Evolutionary conservation across 179 eudicot genomes (phyloP).

Genomic region (Sideroxylon spinosum): DNA sequence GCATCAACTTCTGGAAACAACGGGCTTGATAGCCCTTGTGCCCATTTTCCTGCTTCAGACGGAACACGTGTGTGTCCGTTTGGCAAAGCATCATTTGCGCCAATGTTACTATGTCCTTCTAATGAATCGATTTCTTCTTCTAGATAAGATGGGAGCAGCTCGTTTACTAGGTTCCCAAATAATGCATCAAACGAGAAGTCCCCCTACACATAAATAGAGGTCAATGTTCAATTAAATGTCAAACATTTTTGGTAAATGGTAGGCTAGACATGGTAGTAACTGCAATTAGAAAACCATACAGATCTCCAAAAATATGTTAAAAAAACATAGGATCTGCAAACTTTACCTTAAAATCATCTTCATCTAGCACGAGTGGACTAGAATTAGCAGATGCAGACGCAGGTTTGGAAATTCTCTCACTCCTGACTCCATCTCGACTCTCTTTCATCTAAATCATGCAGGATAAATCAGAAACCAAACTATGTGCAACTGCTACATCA

Average conservation of each 20-base stretch:
- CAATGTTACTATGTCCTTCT: slow-evolving; percentile 51
- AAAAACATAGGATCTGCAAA: not conserved
- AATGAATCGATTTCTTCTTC: slow-evolving; percentile 60
- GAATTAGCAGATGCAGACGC: slow-evolving; percentile 42
- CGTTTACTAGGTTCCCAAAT: slow-evolving; percentile 89
- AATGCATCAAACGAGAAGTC: slow-evolving; percentile 96
- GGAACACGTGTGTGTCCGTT: slow-evolving; percentile 49
- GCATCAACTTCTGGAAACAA: slow-evolving; percentile 93
- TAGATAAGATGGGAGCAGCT: slow-evolving; percentile 70
- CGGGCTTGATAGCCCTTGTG: slow-evolving; percentile 61
- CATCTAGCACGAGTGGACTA: slow-evolving; percentile 64
- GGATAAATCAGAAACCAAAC: slow-evolving; percentile 1
- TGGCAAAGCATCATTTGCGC: slow-evolving; percentile 43
- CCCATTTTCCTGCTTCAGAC: slow-evolving; percentile 43
- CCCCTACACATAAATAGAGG: slow-evolving; percentile 47
- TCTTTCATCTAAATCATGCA: slow-evolving; percentile 39
- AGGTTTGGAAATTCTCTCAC: slow-evolving; percentile 28
- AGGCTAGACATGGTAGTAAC: not conserved
- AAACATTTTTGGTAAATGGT: not conserved
- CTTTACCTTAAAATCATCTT: slow-evolving; percentile 84
- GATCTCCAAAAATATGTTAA: not conserved
- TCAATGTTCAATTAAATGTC: not conserved
- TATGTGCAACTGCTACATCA: not conserved
- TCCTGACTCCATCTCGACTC: slow-evolving; percentile 33
- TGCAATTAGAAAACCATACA: not conserved